Evolutionary conservation across 2,329 filamentous ascomycete species (phyloP).

Genomic region (Fusarium caatingaense): DNA sequence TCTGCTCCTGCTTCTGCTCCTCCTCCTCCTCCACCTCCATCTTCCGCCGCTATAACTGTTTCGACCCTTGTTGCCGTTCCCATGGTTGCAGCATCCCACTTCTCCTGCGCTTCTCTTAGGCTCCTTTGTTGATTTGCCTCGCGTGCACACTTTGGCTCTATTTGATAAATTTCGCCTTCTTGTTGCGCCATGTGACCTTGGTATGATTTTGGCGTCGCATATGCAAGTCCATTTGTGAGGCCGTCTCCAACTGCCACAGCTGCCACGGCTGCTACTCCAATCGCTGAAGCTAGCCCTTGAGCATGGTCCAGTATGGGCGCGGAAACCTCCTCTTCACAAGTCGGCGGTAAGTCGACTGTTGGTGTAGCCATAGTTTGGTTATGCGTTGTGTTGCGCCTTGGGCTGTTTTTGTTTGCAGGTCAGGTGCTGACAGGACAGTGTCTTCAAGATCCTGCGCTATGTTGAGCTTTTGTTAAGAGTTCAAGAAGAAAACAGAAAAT

Average conservation of each 20-base stretch:
- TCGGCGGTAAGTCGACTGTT: conserved; percentile 43
- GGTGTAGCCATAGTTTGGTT: conserved; percentile 40
- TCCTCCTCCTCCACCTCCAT: conserved; percentile 24
- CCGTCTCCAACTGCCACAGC: conserved; percentile 37
- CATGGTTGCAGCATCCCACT: conserved; percentile 38
- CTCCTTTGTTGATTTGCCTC: conserved; percentile 36
- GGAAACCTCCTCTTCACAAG: conserved; percentile 42
- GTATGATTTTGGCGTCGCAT: conserved; percentile 10
- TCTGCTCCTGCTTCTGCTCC: conserved; percentile 16
- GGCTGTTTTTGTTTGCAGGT: not conserved
- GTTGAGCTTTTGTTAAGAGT: conserved; percentile 15
- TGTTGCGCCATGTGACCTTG: conserved; percentile 10
- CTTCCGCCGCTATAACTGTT: conserved; percentile 31
- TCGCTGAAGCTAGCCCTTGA: conserved; percentile 43
- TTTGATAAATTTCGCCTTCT: conserved; percentile 5
- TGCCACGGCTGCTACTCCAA: conserved; percentile 42
- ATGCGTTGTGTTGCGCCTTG: not conserved
- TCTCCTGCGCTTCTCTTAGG: conserved; percentile 40
- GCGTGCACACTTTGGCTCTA: conserved; percentile 9
- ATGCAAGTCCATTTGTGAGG: conserved; percentile 26
- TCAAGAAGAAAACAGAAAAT: conserved; percentile 5
- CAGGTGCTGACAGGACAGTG: conserved; percentile 1
- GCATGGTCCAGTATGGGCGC: conserved; percentile 43
- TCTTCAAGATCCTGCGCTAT: not conserved
- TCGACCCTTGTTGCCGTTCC: conserved; percentile 33